These are phyloP conservation scores for Pseudocercospora vitis DNA, from an alignment of 2,329 filamentous ascomycete species.

Conservation along the genomic window DNA sequence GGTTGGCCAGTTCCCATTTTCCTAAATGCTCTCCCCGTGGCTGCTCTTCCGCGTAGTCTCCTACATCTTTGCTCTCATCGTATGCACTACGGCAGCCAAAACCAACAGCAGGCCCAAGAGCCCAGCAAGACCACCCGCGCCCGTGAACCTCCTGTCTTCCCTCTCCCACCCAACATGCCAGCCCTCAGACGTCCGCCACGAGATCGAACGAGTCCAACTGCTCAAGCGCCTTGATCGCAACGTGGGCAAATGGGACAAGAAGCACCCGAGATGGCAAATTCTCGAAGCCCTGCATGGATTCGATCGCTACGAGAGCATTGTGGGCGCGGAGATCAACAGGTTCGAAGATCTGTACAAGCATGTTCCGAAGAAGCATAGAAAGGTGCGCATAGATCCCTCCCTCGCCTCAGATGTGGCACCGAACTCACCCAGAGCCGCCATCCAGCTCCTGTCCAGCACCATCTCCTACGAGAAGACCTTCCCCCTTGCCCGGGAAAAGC, in stretches of 20 bases:
- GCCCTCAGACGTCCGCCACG: not conserved
- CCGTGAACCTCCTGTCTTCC: not conserved
- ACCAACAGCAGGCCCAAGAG: not conserved
- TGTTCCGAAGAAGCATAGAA: constrained; percentile 19
- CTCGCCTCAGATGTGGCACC: not conserved
- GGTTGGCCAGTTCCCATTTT: not conserved
- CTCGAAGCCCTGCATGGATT: constrained; percentile 72
- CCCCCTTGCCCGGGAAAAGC: constrained; percentile 56
- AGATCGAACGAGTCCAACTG: constrained; percentile 11
- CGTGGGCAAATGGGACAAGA: constrained; percentile 23
- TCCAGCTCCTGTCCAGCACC: constrained; percentile 22
- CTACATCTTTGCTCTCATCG: not conserved
- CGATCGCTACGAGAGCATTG: constrained; percentile 49
- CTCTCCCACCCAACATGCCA: constrained; percentile 4
- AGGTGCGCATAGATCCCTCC: constrained; percentile 7
- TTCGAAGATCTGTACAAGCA: constrained; percentile 23
- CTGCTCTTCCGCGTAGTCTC: not conserved
- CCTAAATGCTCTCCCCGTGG: not conserved
- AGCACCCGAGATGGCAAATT: constrained; percentile 70
- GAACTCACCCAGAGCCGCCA: not conserved
- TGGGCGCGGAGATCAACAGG: constrained; percentile 20
- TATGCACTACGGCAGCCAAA: not conserved
- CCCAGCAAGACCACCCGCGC: not conserved
- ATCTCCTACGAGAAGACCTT: constrained; percentile 22
- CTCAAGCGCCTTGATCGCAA: constrained; percentile 15